Conservation (phyloP, 768 basidiomycete species). For the Xerocomellus intermedius region DNA sequence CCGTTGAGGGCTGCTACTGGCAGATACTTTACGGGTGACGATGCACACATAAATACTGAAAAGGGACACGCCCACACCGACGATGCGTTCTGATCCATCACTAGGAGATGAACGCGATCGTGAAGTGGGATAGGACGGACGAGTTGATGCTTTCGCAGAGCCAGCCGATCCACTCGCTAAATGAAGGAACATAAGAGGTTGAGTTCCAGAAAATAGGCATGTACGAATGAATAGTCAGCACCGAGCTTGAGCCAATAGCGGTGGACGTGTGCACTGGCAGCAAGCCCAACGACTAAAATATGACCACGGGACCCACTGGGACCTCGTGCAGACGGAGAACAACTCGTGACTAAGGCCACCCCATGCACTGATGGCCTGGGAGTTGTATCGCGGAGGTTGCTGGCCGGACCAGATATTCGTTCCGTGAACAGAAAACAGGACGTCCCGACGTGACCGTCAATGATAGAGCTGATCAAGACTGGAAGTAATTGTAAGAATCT, state of each 20-base stretch:
- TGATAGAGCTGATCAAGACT: conserved; percentile 60
- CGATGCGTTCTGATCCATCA: conserved; percentile 37
- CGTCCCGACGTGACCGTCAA: conserved; percentile 48
- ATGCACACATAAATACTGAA: no score
- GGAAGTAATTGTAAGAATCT: no score
- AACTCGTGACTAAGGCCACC: conserved; percentile 38
- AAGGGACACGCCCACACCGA: conserved; percentile 39
- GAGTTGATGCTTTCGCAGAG: no score
- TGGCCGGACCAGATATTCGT: conserved; percentile 39
- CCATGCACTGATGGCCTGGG: conserved; percentile 38
- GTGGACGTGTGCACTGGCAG: conserved; percentile 34
- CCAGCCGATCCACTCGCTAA: no score
- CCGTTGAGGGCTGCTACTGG: conserved; percentile 38
- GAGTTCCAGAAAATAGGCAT: no score
- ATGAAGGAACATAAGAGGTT: no score
- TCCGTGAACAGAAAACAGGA: conserved; percentile 53
- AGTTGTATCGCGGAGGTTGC: conserved; percentile 31
- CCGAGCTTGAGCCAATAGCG: conserved; percentile 33
- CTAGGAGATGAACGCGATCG: conserved; percentile 34
- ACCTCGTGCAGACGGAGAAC: conserved; percentile 30
- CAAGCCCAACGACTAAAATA: conserved; percentile 34
- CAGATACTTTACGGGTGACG: background rate
- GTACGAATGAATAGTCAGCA: no score
- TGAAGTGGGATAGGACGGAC: no score
- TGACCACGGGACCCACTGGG: conserved; percentile 41